Evolutionary conservation across 2,329 filamentous ascomycete genomes (phyloP).

Genomic region (Harringtonia lauricola): DNA sequence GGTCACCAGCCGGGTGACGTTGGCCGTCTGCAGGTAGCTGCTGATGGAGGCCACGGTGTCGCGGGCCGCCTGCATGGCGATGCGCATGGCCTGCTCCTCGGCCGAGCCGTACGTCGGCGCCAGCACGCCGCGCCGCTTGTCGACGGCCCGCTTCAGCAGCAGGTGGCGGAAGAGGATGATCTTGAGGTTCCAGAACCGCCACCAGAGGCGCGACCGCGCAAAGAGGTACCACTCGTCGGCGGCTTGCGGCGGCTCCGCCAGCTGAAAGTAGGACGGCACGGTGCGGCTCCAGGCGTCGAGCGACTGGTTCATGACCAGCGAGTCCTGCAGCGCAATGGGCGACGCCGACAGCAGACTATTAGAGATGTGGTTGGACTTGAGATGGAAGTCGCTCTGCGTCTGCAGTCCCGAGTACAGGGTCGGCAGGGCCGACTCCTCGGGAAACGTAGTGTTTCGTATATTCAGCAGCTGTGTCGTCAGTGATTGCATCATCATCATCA

Average conservation of each 20-base stretch:
- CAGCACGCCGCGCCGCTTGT: not conserved
- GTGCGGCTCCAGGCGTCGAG: not conserved
- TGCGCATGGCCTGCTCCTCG: not conserved
- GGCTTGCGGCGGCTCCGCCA: not conserved
- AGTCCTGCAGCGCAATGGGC: not conserved
- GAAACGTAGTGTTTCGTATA: not conserved
- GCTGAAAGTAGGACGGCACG: not conserved
- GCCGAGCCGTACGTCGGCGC: not conserved
- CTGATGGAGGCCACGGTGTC: not conserved
- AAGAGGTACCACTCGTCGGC: conserved; percentile 2
- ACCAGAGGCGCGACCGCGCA: not conserved
- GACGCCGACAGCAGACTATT: conserved; percentile 2
- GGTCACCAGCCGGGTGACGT: not conserved
- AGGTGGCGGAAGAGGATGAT: conserved; percentile 5
- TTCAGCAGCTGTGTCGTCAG: not conserved
- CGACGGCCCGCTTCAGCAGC: conserved; percentile 1
- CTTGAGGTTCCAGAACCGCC: conserved; percentile 7
- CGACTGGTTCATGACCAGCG: conserved; percentile 2
- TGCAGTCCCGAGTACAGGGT: conserved; percentile 2
- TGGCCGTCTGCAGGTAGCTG: not conserved
- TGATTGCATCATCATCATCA: not conserved
- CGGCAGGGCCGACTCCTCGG: not conserved
- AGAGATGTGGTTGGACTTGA: conserved; percentile 3
- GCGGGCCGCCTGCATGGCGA: conserved; percentile 1
- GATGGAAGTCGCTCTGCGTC: conserved; percentile 2